Conservation (phyloP, 108 stramenopile genomes). For the Schizochytrium sp. region DNA sequence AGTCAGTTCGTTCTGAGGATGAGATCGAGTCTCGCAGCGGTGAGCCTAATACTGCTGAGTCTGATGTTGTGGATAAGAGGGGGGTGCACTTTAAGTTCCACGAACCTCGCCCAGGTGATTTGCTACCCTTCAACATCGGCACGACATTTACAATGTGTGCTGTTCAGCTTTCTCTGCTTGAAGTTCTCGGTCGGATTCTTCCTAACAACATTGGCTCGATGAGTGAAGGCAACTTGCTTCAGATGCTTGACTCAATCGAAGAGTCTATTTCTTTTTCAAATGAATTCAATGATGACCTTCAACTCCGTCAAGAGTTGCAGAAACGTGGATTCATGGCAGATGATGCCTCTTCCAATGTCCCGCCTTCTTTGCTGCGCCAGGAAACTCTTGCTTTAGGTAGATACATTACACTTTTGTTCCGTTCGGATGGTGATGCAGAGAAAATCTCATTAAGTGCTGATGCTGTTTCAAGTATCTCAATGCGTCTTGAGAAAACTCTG, state of each 20-base stretch:
- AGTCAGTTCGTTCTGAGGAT: too few relatives aligned
- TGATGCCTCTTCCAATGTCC: not conserved
- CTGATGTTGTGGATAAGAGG: too few relatives aligned
- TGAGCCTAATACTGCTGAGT: too few relatives aligned
- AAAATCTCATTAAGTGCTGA: not conserved
- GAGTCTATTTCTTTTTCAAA: conserved; percentile 9
- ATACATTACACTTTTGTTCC: conserved; percentile 32
- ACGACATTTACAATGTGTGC: conserved; percentile 30
- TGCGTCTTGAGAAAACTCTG: conserved; percentile 15
- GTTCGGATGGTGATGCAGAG: conserved; percentile 23
- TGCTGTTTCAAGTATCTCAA: not conserved
- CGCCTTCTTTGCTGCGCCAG: conserved; percentile 61
- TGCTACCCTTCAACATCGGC: conserved; percentile 13
- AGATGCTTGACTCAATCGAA: conserved; percentile 48
- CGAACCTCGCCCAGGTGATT: not conserved
- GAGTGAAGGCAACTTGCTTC: not conserved
- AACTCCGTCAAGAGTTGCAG: conserved; percentile 52
- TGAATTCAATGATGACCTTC: conserved; percentile 62
- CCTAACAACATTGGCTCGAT: not conserved
- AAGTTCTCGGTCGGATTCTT: not conserved
- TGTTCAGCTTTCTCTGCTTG: conserved; percentile 57
- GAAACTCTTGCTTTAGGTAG: conserved; percentile 51
- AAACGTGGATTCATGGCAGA: conserved; percentile 58
- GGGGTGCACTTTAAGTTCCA: not conserved
- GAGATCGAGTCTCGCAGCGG: too few relatives aligned